Percentiles rank a stretch among this genome's conserved stretches.
phyloP scores from a whole-genome alignment of 192 early-diverging fungal species.

The Pilaira anomala region DNA sequence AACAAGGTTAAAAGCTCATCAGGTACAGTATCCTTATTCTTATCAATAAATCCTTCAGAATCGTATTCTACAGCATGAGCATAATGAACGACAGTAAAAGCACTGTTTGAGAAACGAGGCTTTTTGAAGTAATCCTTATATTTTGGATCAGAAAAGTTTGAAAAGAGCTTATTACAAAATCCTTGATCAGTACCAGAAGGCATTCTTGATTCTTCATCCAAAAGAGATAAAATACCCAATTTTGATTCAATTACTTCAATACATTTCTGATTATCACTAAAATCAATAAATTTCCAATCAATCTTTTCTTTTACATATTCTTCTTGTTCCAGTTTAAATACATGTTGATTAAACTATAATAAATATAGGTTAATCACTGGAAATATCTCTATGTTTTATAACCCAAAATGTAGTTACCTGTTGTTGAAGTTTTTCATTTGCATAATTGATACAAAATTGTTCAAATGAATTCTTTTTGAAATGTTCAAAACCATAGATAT shows the following conservation, averaged over 20 bases:
- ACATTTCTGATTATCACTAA: slow-evolving; percentile 98
- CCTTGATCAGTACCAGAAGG: slow-evolving; percentile 84
- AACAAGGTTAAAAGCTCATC: slow-evolving; percentile 84
- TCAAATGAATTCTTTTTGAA: slow-evolving; percentile 99
- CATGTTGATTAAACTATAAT: slow-evolving; percentile 86
- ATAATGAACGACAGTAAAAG: slow-evolving; percentile 94
- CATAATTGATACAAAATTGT: slow-evolving; percentile 98
- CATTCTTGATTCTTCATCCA: slow-evolving; percentile 86
- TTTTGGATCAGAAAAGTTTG: slow-evolving; percentile 65
- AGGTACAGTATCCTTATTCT: slow-evolving; percentile 97
- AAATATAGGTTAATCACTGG: neutral
- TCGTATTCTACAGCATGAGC: slow-evolving; percentile 92
- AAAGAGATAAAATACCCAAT: slow-evolving; percentile 86
- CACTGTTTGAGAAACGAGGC: slow-evolving; percentile 81
- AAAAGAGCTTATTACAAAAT: slow-evolving; percentile 89
- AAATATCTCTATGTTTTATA: neutral
- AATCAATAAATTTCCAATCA: slow-evolving; percentile 98
- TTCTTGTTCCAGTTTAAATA: slow-evolving; percentile 99
- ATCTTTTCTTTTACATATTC: slow-evolving; percentile 97
- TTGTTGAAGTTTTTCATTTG: slow-evolving; percentile 98
- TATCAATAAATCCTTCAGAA: slow-evolving; percentile 94
- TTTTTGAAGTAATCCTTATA: slow-evolving; percentile 80
- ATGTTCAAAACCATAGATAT: slow-evolving; percentile 99
- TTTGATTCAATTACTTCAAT: slow-evolving; percentile 97
- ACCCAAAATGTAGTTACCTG: slow-evolving; percentile 29